Base-by-base conservation (phyloP, 2,329 filamentous ascomycete genomes). In the Aspergillus latus region DNA sequence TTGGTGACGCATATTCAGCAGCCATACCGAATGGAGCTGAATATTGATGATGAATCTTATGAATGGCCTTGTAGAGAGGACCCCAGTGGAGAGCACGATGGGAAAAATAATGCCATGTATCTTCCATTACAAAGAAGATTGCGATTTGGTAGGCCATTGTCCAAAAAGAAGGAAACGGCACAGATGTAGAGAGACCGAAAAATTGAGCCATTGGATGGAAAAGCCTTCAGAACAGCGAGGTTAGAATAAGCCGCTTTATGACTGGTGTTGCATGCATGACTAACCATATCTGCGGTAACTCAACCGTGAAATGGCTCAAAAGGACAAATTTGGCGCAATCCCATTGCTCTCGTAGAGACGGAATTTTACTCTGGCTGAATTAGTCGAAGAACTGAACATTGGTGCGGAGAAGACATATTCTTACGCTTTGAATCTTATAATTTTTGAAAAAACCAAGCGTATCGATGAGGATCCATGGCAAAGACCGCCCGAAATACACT, bases 21-120 rank as follows among this genome's bases (percentile, higher is more conserved):
- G 94, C 93, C 52, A 99, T 82, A 65, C 94, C 94, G 71, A 99
- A 99, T 15, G 94, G 94, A 10, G 94, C 94, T 37, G 92, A 96
- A 81, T 99, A 99, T 70, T 94, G 93, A 81, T 99, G 94, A 80
- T 99, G 94, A 67, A 99, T 92, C 82, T 99, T 99, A 84, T 99
- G 94, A 68, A 99, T 90, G 70, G 87, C 84, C 82, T 92, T 96
- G 86, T 99, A 99, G 5, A 99, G 86, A 39, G 92, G 90, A 21
- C 90, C 92, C 80, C 91, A 95, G 82, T 99, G 94, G 78, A 99
- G 86, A 43, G 84, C 85, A 66, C 94, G 91, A 79, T 99, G 94
- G 65, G 86, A 86, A 87, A 92, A 97, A 83, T 99, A 99, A 78
- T 99, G 94, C 94, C 94, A 99, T 64, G 93, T 81, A 76, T 99